Conservation (phyloP, 306 rosid genomes). For the Lablab purpureus region DNA sequence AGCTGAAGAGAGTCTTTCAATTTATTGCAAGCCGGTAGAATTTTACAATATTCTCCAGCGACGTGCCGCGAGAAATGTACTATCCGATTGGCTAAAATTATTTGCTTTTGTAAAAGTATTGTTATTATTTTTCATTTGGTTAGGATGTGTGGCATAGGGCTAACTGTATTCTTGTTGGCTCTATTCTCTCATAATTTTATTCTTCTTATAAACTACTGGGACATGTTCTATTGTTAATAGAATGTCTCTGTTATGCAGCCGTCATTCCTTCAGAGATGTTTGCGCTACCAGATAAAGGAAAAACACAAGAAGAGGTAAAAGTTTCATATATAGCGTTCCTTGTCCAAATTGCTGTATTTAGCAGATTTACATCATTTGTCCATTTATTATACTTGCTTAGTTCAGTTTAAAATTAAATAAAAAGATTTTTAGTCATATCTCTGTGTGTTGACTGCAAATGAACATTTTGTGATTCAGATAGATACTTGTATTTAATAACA, state of each 20-base stretch:
- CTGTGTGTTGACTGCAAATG: constrained; percentile 6
- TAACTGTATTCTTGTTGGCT: constrained; percentile 18
- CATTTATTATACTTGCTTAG: constrained; percentile 12
- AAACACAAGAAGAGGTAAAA: constrained; percentile 78
- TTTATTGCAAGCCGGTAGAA: constrained; percentile 92
- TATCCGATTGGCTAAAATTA: constrained; percentile 19
- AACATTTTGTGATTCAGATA: constrained; percentile 18
- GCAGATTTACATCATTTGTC: background rate
- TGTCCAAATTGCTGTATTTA: constrained; percentile 2
- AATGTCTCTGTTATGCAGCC: constrained; percentile 59
- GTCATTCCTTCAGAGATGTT: constrained; percentile 77
- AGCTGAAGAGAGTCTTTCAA: constrained; percentile 85
- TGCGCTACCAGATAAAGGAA: constrained; percentile 74
- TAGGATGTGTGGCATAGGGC: constrained; percentile 15
- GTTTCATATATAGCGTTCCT: constrained; percentile 10
- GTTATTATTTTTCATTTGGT: constrained; percentile 14
- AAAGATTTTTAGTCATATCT: constrained; percentile 1
- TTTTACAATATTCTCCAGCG: constrained; percentile 85
- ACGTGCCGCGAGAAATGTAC: constrained; percentile 77
- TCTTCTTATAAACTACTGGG: background rate
- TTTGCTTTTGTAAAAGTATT: background rate
- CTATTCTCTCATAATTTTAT: background rate
- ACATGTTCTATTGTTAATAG: constrained; percentile 31
- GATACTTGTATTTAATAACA: background rate
- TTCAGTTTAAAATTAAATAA: background rate